Evolutionary conservation across 169 alveolate genomes (phyloP).

Genomic region (Amoebophrya sp.): DNA sequence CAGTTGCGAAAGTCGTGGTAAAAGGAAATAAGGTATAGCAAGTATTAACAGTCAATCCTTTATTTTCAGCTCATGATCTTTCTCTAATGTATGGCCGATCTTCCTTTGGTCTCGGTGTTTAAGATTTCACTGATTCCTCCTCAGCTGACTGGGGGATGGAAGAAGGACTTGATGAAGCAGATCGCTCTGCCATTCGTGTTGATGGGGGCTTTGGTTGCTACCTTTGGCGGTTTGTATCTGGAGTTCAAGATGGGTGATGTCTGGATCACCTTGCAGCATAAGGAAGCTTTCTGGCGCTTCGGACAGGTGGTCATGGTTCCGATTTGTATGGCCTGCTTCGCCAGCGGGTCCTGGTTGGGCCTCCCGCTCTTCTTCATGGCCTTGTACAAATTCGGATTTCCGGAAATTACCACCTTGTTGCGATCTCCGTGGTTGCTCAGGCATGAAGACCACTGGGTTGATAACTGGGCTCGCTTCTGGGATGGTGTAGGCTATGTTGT

Average conservation of each 20-base stretch:
- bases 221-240: background rate
- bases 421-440: background rate
- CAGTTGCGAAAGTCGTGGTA: too few relatives aligned
- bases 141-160: background rate
- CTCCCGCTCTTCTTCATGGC: background rate
- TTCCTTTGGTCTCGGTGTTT: too few relatives aligned
- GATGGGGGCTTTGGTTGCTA: background rate
- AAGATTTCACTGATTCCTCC: background rate
- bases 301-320: constrained; percentile 8
- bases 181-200: background rate
- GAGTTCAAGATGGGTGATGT: background rate
- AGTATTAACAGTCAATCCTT: too few relatives aligned
- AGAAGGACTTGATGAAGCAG: background rate
- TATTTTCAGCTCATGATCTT: too few relatives aligned
- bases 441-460: background rate
- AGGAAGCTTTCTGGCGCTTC: background rate
- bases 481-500: background rate
- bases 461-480: background rate
- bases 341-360: background rate
- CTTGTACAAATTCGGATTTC: background rate
- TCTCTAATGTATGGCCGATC: too few relatives aligned
- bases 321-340: background rate
- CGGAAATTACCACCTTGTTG: background rate
- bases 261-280: background rate
- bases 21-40: too few relatives aligned